Evolutionary conservation across 2,329 filamentous ascomycete species (phyloP), one percentile per base, ranked within the genome.

Genomic region (Aspergillus chevalieri): DNA sequence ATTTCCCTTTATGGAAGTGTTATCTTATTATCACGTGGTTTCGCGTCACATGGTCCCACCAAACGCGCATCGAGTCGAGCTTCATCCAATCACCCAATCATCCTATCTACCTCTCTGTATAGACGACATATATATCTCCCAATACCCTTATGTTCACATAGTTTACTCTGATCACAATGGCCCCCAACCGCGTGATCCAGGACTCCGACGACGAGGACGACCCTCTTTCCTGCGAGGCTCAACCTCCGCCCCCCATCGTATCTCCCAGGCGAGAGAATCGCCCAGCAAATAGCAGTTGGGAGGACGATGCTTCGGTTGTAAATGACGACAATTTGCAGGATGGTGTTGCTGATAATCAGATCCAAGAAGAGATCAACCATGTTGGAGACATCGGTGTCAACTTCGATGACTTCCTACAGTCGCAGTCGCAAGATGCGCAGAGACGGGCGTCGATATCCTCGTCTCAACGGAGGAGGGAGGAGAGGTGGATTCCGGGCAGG

Each of bases 141-240:
- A 41, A 41, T 30, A 26, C 10, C 26, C 26, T 30, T 30, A 30
- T 30, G 9, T 4, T 12, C 38, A 21, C 17, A 41, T 41, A 41
- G 10, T 5, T n/a, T 38, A 38, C 34, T 38, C 26, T 14, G 17
- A 46, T 47, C 34, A 14, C 43, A 46, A 74, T 74, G 72, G 52
- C 64, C 26, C 58, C 55, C 45, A 57, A 62, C 43, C 65, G 65
- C 44, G 61, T 74, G 14, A 72, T 74, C n/a, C 69, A 70, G 46
- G 72, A 74, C 51, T 74, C 72, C 1, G 72, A 74, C 24, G 71
- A 63, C 22, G 66, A 74, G 36, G 70, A 71, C 9, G 68, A 70
- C 44, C 60, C 64, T 47, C 52, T 68, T n/a, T 17, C 38, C 8
- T 57, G 57, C 34, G 62, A 59, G 47, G 60, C 58, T 50, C 45